These are phyloP conservation scores for Eimeria tenella DNA, from an alignment of 169 alveolate genomes.

Conservation along the genomic window DNA sequence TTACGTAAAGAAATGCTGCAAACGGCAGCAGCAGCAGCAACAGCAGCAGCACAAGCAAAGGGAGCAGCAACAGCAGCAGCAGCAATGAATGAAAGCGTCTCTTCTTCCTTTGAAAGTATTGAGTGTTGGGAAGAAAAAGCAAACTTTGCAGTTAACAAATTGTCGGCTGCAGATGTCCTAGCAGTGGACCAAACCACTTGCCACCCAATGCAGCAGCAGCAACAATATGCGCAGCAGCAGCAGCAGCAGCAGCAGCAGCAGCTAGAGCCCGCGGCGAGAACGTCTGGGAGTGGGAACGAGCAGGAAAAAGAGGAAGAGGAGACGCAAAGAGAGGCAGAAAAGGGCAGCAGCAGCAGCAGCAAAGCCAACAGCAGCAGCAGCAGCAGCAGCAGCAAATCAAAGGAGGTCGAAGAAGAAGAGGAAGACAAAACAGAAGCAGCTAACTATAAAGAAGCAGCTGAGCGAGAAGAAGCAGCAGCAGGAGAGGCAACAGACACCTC, in stretches of 20 bases:
- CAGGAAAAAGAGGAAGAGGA: not conserved
- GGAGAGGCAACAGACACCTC: not conserved
- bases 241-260: constrained; percentile 1
- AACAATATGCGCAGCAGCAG: not conserved
- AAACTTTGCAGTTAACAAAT: not conserved
- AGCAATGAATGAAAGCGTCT: not conserved
- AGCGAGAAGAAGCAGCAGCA: constrained; percentile 29
- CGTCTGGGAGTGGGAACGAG: constrained; percentile 5
- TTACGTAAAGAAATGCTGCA: not conserved
- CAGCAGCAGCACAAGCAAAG: not conserved
- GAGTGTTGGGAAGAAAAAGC: not conserved
- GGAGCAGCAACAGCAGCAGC: constrained; percentile 52
- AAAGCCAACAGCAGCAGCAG: constrained; percentile 6
- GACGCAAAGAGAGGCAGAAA: not conserved
- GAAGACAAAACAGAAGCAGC: not conserved
- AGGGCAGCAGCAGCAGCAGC: not conserved
- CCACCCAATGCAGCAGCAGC: not conserved
- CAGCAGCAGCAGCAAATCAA: not conserved
- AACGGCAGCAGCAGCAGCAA: not conserved
- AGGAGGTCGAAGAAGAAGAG: not conserved
- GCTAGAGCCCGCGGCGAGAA: too few relatives aligned
- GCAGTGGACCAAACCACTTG: not conserved
- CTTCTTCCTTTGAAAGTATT: not conserved
- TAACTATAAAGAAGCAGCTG: not conserved
- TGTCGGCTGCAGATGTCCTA: too few relatives aligned